Evolutionary conservation across 192 early-diverging fungal genomes (phyloP), one percentile per base, ranked within the genome.

Genomic region (Mortierella alpina): DNA sequence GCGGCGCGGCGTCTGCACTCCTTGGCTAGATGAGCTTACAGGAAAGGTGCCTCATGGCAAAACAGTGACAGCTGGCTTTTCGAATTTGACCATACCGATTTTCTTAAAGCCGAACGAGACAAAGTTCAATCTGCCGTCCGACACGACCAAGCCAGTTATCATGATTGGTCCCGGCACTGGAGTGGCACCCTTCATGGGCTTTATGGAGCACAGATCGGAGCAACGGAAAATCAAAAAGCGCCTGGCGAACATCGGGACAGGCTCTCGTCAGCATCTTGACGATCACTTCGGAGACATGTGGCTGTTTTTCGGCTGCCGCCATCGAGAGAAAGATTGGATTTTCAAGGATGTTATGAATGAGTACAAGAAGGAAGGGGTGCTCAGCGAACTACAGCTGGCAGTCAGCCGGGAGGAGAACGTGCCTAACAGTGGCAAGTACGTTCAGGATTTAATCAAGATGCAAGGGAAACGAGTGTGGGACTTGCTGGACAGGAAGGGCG

Each of bases 81-180:
- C 63, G 14, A 42, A 56, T 46, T 39, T 66, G 11, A 69, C 51
- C 20, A 72, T 91, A 23, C 75, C 88, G 13, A 85, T 95, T 15
- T 90, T 89, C 72, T 65, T 87, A 58, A 88, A 88, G 12, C 84
- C 83, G 4, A 92, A 91, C 49, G 59, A 82, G 52, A 87, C 86
- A 53, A 86, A 72, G 7, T 98, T 97, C 86, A 82, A 76, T 7
- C 84, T 97, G 66, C 94, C 94, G 23, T 61, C 66, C 10, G 84
- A 89, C 46, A 83, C 85, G 15, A 66, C 68, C 14, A 87, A 82
- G 15, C 94, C 95, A 1, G 82, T 98, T 8, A 84, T 98, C 20
- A 89, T 98, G 91, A 90, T 98, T 41, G 94, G 93, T 3, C 95
- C 97, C 2, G 98, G 97, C 47, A 98, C 98, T 1, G 98, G 98